Evolutionary conservation across 495 filamentous ascomycete species (phyloP).

Genomic region (Extremus antarcticus): DNA sequence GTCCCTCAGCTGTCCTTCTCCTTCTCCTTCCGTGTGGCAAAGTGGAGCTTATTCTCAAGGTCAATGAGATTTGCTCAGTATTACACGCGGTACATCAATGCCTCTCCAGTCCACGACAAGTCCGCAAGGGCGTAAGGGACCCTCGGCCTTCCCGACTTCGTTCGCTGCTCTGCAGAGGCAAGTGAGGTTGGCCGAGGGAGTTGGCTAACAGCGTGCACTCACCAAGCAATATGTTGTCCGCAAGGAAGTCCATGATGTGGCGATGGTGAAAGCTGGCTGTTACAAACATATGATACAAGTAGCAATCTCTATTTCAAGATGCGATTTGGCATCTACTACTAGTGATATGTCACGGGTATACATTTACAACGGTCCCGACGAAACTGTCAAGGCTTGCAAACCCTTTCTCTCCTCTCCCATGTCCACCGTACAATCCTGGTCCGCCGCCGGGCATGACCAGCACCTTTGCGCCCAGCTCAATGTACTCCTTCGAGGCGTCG

Average conservation of each 20-base stretch:
- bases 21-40: conserved; percentile 20
- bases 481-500: conserved; percentile 67
- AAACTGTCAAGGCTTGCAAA: conserved; percentile 54
- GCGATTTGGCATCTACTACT: too few relatives aligned
- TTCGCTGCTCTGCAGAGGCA: not conserved
- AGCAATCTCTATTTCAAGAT: not conserved
- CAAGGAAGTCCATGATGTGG: not conserved
- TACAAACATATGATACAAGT: not conserved
- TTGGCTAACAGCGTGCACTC: conserved; percentile 2
- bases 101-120: conserved; percentile 11
- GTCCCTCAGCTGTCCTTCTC: not conserved
- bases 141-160: conserved; percentile 8
- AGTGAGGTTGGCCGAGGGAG: conserved; percentile 8
- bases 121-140: conserved; percentile 9
- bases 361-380: conserved; percentile 35
- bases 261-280: not conserved
- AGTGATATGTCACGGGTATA: not conserved
- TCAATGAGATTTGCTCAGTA: conserved; percentile 28
- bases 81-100: conserved; percentile 27
- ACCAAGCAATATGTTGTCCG: not conserved
- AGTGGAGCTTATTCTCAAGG: conserved; percentile 29
- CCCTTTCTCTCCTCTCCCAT: conserved; percentile 45
- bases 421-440: conserved; percentile 35
- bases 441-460: conserved; percentile 62
- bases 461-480: conserved; percentile 68